Evolutionary conservation across 768 basidiomycete species (phyloP).

Genomic region (Termitomyces sp.): DNA sequence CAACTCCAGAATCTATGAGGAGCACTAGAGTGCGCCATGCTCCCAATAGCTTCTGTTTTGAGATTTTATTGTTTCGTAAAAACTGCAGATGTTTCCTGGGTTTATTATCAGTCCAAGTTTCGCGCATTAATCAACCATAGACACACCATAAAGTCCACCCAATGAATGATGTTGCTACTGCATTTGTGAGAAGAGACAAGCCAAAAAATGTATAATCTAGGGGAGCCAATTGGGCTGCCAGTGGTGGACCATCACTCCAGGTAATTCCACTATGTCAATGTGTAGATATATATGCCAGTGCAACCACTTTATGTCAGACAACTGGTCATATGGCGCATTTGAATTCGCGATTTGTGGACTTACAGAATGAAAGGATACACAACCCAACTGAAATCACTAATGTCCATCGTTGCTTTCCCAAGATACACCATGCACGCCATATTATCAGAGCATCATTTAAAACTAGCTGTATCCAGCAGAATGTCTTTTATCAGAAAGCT

Average conservation of each 20-base stretch:
- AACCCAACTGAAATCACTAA: no score
- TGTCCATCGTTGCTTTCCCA: no score
- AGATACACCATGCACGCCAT: no score
- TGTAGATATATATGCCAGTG: not conserved
- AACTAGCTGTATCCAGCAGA: no score
- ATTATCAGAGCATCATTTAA: no score
- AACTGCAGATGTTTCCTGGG: not conserved
- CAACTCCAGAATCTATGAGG: not conserved
- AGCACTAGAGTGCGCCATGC: not conserved
- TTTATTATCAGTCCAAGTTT: not conserved
- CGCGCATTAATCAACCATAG: no score
- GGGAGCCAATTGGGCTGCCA: not conserved
- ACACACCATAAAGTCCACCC: not conserved
- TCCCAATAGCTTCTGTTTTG: not conserved
- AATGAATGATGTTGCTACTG: not conserved
- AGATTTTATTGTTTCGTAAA: not conserved
- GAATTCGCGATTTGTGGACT: no score
- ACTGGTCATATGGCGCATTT: no score
- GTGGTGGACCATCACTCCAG: no score
- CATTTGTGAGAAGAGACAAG: not conserved
- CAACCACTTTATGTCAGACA: not conserved
- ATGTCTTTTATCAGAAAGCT: no score
- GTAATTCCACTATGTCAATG: no score
- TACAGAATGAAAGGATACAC: no score
- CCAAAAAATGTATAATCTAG: not conserved